Percentiles rank a stretch among this genome's conserved stretches.
phyloP scores from a whole-genome alignment of 345 rosid genomes.

The Lepidium aucheri region DNA sequence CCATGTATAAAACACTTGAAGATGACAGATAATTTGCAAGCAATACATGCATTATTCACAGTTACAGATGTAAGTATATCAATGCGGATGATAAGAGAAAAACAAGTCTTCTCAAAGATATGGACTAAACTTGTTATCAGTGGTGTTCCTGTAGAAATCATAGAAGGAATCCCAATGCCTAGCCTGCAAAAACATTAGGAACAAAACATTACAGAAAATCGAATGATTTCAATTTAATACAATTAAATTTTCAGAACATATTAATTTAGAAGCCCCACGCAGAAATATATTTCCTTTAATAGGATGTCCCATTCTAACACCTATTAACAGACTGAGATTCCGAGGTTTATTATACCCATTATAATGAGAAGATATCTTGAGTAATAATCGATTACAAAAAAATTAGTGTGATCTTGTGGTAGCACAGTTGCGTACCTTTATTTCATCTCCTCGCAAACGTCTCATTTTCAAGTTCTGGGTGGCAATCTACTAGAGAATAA shows the following conservation, averaged over 20 bases:
- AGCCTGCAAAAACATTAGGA: conserved; percentile 47
- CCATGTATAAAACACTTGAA: not conserved
- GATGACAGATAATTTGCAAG: not conserved
- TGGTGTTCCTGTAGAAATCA: conserved; percentile 77
- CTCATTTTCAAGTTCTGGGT: conserved; percentile 80
- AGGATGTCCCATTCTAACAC: not conserved
- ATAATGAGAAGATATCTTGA: not conserved
- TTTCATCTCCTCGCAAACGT: conserved; percentile 78
- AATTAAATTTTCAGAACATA: not conserved
- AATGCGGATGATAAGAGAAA: not conserved
- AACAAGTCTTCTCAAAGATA: not conserved
- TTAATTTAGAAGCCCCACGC: not conserved
- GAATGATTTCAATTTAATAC: not conserved
- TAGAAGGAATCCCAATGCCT: conserved; percentile 94
- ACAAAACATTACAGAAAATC: not conserved
- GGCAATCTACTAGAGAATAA: conserved; percentile 51
- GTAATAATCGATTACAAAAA: not conserved
- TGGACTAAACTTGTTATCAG: conserved; percentile 76
- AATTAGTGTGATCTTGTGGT: not conserved
- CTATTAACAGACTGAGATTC: not conserved
- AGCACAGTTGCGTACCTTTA: conserved; percentile 47
- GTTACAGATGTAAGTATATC: not conserved
- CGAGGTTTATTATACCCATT: not conserved
- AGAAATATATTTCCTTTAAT: not conserved
- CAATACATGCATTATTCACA: not conserved